phyloP scores from a whole-genome alignment of 192 early-diverging fungal genomes.

The Dimargaris xerosporica region DNA sequence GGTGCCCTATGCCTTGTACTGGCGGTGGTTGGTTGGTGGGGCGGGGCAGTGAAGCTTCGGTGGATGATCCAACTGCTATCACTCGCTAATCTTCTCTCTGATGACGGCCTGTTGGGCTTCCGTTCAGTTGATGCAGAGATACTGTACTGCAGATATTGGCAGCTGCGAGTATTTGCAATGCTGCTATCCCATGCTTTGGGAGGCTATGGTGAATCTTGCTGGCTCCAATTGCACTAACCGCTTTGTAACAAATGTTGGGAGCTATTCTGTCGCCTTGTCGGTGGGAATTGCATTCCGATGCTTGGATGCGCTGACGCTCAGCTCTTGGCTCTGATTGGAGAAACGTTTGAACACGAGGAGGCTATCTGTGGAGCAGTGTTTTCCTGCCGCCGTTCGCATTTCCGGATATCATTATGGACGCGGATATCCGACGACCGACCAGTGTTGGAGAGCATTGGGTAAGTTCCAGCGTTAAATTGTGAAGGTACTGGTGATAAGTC shows the following conservation, averaged over 20 bases:
- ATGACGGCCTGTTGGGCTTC: neutral
- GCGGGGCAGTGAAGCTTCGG: slow-evolving; percentile 13
- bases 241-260: no score
- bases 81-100: slow-evolving; percentile 13
- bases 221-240: no score
- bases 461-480: slow-evolving; percentile 12
- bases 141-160: no score
- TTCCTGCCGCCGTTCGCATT: slow-evolving; percentile 65
- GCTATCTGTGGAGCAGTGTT: slow-evolving; percentile 84
- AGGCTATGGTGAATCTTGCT: no score
- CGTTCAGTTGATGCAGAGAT: no score
- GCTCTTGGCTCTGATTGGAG: slow-evolving; percentile 81
- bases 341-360: slow-evolving; percentile 56
- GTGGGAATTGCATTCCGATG: no score
- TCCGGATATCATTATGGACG: slow-evolving; percentile 80
- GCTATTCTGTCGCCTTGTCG: no score
- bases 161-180: no score
- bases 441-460: slow-evolving; percentile 34
- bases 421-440: slow-evolving; percentile 36
- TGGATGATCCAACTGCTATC: slow-evolving; percentile 7
- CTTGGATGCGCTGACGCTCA: slow-evolving; percentile 13
- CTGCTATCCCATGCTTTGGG: no score
- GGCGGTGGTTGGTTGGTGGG: neutral
- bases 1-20: neutral
- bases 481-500: neutral